Evolutionary conservation across 129 eudicot species (phyloP).

Genomic region (Heracleum sosnowskyi): DNA sequence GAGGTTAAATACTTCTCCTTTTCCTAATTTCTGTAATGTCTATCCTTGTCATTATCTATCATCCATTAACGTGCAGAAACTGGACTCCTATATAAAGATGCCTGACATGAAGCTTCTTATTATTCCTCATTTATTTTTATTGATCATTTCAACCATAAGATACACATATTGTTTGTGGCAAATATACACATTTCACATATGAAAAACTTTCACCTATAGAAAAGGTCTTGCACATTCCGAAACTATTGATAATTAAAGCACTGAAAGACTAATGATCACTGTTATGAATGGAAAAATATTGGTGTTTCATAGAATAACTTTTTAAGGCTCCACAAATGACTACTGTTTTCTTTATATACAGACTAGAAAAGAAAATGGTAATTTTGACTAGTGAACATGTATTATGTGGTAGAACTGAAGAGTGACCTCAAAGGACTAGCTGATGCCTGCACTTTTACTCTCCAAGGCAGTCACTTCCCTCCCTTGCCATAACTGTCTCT

Average conservation of each 20-base stretch:
- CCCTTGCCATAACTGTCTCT: constrained; percentile 71
- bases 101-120: not conserved
- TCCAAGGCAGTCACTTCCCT: constrained; percentile 34
- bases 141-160: not conserved
- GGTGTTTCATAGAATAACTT: not conserved
- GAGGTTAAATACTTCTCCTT: constrained; percentile 11
- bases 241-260: not conserved
- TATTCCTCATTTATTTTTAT: not conserved
- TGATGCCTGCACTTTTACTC: not conserved
- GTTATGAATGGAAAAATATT: not conserved
- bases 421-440: not conserved
- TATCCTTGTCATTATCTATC: constrained; percentile 11
- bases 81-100: constrained; percentile 1
- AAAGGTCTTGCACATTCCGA: not conserved
- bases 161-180: not conserved
- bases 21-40: not conserved
- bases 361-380: not conserved
- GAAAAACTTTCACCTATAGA: not conserved
- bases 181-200: not conserved
- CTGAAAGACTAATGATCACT: not conserved
- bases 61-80: constrained; percentile 17
- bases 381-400: not conserved
- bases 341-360: not conserved
- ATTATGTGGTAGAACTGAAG: not conserved
- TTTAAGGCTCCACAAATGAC: not conserved